These are phyloP conservation scores for Penicillium pancosmium DNA, from an alignment of 495 filamentous ascomycete genomes.

Conservation along the genomic window DNA sequence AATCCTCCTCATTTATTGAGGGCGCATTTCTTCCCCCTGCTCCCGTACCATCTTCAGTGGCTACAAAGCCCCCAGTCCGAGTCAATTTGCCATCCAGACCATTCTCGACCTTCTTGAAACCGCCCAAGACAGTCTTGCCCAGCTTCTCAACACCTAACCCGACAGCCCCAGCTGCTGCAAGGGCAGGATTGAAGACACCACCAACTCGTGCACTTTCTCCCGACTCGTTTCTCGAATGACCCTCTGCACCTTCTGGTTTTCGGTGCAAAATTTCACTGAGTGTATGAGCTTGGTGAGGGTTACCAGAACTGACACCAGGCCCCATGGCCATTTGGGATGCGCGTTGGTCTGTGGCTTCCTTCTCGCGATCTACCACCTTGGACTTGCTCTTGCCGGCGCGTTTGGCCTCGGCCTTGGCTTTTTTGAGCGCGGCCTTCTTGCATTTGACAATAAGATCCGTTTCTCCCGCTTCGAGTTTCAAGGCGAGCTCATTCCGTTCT, in stretches of 20 bases:
- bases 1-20: conserved; percentile 3
- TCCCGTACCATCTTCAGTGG: conserved; percentile 15
- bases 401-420: conserved; percentile 65
- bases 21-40: conserved; percentile 7
- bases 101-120: conserved; percentile 49
- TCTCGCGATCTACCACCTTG: conserved; percentile 52
- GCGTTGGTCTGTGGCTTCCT: conserved; percentile 50
- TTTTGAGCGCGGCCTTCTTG: conserved; percentile 73
- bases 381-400: conserved; percentile 55
- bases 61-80: conserved; percentile 56
- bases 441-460: conserved; percentile 79
- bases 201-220: conserved; percentile 28
- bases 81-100: conserved; percentile 51
- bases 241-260: conserved; percentile 18
- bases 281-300: conserved; percentile 79
- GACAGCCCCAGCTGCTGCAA: conserved; percentile 52
- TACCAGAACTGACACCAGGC: conserved; percentile 77
- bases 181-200: conserved; percentile 39
- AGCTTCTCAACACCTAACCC: conserved; percentile 64
- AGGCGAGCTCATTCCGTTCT: conserved; percentile 69
- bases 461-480: conserved; percentile 76
- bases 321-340: conserved; percentile 65
- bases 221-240: conserved; percentile 29
- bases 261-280: conserved; percentile 63
- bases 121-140: conserved; percentile 57